Percentiles rank a stretch among this genome's conserved stretches.
These are phyloP conservation scores for Hyparrhenia diplandra DNA, from an alignment of 176 grass and related monocot genomes.

Conservation along the genomic window DNA sequence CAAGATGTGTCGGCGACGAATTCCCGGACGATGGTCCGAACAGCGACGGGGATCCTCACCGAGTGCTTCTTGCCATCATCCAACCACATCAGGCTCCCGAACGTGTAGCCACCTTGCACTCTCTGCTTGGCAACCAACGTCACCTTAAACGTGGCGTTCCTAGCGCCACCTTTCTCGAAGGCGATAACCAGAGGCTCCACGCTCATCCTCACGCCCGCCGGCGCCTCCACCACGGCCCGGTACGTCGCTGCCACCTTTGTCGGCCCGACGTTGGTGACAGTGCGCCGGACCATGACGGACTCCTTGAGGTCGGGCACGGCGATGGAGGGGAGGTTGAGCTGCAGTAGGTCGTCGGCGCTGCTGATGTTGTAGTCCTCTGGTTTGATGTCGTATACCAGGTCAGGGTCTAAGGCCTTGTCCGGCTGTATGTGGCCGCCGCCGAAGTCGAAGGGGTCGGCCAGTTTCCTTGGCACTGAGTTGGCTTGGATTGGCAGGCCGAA, in stretches of 20 bases:
- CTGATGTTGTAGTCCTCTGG: not conserved
- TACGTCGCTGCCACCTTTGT: not conserved
- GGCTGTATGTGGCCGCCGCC: constrained; percentile 9
- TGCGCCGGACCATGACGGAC: not conserved
- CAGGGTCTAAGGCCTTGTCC: not conserved
- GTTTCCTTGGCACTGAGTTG: constrained; percentile 1
- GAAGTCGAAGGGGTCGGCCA: constrained; percentile 9
- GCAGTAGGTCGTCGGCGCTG: not conserved
- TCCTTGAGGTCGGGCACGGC: not conserved
- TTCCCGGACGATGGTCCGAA: not conserved
- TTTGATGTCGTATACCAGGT: constrained; percentile 12
- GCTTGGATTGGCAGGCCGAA: constrained; percentile 32
- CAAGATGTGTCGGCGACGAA: not conserved
- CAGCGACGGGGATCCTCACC: not conserved
- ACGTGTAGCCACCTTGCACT: constrained; percentile 18
- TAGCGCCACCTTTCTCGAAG: not conserved
- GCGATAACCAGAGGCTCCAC: not conserved
- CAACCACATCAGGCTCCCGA: constrained; percentile 45
- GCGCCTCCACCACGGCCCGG: not conserved
- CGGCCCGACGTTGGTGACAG: constrained; percentile 24
- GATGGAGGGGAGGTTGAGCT: not conserved
- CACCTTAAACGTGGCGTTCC: not conserved
- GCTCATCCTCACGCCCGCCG: not conserved
- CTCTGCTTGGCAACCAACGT: not conserved
- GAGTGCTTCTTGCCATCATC: not conserved